Percentiles rank a stretch among this genome's conserved stretches.
These are phyloP conservation scores for Citrus reticulata DNA, from an alignment of 345 rosid species.

Conservation along the genomic window DNA sequence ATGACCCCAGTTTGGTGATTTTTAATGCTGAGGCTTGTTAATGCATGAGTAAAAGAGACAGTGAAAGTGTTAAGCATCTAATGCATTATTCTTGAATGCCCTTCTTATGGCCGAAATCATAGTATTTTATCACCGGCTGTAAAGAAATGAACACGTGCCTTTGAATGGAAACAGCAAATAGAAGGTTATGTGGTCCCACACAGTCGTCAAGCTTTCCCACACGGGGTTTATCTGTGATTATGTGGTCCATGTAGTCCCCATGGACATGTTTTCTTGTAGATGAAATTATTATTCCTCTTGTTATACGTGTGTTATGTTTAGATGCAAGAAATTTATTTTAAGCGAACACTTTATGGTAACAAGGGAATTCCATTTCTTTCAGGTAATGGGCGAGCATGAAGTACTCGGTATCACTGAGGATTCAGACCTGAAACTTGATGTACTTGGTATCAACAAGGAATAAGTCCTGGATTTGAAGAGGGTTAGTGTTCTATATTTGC, in stretches of 20 bases:
- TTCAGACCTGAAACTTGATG: neutral
- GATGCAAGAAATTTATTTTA: neutral
- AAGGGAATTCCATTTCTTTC: neutral
- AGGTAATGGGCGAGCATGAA: neutral
- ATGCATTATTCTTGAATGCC: neutral
- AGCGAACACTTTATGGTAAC: neutral
- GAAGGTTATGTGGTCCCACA: too few species aligned
- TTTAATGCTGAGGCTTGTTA: neutral
- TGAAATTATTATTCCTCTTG: neutral
- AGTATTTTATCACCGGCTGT: neutral
- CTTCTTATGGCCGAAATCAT: neutral
- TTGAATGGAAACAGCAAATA: too few species aligned
- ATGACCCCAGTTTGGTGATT: neutral
- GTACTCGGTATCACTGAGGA: neutral
- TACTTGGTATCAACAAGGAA: neutral
- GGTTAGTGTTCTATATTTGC: neutral
- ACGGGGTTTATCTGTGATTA: neutral
- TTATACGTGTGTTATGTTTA: neutral
- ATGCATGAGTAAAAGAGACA: neutral
- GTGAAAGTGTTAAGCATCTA: neutral
- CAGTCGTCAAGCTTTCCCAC: neutral
- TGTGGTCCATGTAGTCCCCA: neutral
- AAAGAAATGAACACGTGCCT: neutral
- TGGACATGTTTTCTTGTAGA: neutral
- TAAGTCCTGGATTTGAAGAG: neutral